Evolutionary conservation across 2,329 filamentous ascomycete genomes (phyloP).

Genomic region (Xylaria sp.): DNA sequence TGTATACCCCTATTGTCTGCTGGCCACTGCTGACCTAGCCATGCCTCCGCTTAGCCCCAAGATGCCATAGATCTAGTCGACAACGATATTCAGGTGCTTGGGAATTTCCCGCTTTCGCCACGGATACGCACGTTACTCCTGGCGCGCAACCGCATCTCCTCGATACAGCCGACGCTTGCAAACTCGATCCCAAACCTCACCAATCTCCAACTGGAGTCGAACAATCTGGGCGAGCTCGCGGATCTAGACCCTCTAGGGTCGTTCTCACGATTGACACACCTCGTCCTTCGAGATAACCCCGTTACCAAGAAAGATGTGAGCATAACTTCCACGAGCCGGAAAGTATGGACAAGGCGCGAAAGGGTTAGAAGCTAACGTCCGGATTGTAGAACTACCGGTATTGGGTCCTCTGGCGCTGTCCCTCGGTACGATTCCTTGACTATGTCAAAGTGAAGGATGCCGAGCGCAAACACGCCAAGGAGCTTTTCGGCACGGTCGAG

Average conservation of each 20-base stretch:
- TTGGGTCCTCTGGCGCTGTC: slow-evolving; percentile 90
- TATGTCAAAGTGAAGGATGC: slow-evolving; percentile 90
- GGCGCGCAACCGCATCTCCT: slow-evolving; percentile 86
- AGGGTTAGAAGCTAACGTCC: slow-evolving; percentile 14
- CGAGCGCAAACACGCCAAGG: slow-evolving; percentile 79
- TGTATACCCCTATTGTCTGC: background rate
- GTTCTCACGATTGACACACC: slow-evolving; percentile 78
- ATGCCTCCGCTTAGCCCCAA: slow-evolving; percentile 73
- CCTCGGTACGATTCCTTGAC: slow-evolving; percentile 88
- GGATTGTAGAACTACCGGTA: slow-evolving; percentile 82
- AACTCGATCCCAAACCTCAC: slow-evolving; percentile 83
- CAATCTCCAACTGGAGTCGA: slow-evolving; percentile 84
- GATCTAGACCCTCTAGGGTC: slow-evolving; percentile 84
- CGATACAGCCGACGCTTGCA: slow-evolving; percentile 80
- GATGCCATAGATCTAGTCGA: slow-evolving; percentile 98
- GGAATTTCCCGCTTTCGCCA: slow-evolving; percentile 92
- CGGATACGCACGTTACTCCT: slow-evolving; percentile 88
- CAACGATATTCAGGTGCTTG: slow-evolving; percentile 91
- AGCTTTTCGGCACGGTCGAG: slow-evolving; percentile 84
- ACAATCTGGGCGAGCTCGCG: slow-evolving; percentile 83
- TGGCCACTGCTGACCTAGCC: slow-evolving; percentile 20
- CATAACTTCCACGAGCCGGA: background rate
- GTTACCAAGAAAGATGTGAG: slow-evolving; percentile 91
- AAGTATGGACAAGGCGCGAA: background rate
- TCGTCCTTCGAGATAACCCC: slow-evolving; percentile 87